Percentiles rank a stretch among this genome's conserved stretches.
Evolutionary conservation across 345 rosid genomes (phyloP).

Genomic region (Hirschfeldia incana): DNA sequence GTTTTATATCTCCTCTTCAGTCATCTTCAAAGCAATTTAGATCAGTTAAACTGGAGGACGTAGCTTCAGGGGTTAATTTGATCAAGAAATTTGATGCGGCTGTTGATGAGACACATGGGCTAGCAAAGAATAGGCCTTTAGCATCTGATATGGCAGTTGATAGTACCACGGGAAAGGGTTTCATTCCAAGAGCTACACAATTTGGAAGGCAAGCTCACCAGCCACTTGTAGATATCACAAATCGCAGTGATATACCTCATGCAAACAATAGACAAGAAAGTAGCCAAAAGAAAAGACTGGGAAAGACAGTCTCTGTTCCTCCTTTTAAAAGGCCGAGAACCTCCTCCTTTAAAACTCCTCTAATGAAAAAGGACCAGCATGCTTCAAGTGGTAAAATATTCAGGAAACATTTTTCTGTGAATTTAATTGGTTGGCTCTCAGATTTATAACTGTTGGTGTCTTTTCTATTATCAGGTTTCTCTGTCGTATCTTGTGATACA

Average conservation of each 20-base stretch:
- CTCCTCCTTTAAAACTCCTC: slow-evolving; percentile 62
- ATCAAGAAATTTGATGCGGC: slow-evolving; percentile 75
- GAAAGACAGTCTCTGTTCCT: slow-evolving; percentile 48
- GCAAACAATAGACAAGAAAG: slow-evolving; percentile 41
- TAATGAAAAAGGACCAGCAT: slow-evolving; percentile 45
- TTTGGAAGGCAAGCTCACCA: slow-evolving; percentile 45
- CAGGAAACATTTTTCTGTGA: slow-evolving; percentile 10
- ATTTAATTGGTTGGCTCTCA: slow-evolving; percentile 13
- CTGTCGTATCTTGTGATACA: slow-evolving; percentile 48
- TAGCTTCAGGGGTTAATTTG: slow-evolving; percentile 56
- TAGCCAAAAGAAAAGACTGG: slow-evolving; percentile 55
- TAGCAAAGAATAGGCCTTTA: slow-evolving; percentile 27
- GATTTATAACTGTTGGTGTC: slow-evolving; percentile 20
- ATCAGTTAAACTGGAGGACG: slow-evolving; percentile 40
- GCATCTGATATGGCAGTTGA: slow-evolving; percentile 14
- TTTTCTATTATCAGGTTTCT: slow-evolving; percentile 52
- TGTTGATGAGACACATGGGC: slow-evolving; percentile 44
- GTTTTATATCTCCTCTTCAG: slow-evolving; percentile 62
- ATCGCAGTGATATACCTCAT: slow-evolving; percentile 36
- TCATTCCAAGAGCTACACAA: slow-evolving; percentile 34
- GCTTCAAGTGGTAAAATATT: slow-evolving; percentile 53
- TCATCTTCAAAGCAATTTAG: slow-evolving; percentile 48
- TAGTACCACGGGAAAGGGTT: slow-evolving; percentile 37
- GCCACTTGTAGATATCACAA: slow-evolving; percentile 69
- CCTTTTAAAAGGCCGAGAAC: slow-evolving; percentile 86